Base-by-base conservation (phyloP, 2,329 filamentous ascomycete genomes). In the Trichoderma cornu-damae region DNA sequence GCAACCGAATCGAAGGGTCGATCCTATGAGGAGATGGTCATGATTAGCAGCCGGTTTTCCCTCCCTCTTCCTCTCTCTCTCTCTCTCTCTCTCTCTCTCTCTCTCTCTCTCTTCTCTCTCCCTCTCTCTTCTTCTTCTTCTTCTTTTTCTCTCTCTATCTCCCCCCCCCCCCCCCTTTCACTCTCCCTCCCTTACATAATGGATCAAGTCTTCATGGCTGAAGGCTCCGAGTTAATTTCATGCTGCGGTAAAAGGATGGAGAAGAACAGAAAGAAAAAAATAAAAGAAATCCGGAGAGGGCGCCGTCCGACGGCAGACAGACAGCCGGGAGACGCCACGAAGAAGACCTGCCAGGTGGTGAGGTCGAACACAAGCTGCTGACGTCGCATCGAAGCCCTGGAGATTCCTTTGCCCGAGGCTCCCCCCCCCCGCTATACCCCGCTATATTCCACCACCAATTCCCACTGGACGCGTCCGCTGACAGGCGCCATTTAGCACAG, bases 1-100 rank as follows among this genome's bases (percentile, higher is more conserved):
- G 87, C 43, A 95, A 79, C 65, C 90, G 88, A 70, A 86, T 83
- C 57, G 86, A 82, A 58, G 89, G 82, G 62, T 90, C 86, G 73
- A 93, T 90, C 87, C 85, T 90, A 61, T 5, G 42, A 51, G 22
- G 22, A 5, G 0, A 8, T 8, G 3, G 35, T 34, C 6, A 26
- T 40, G 24, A 16, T 49, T 49, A 32, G 34, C n/a, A 51, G 12
- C 9, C 8, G 28, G 30, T n/a, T 51, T 16, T 26, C 18, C 12
- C 30, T 16, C 11, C 18, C 16, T 48, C 43, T 18, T 11, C 8
- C 12, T 46, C 60, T 53, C n/a, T n/a, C n/a, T n/a, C n/a, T n/a
- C n/a, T n/a, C n/a, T n/a, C n/a, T n/a, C n/a, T n/a, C n/a, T n/a
- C n/a, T n/a, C n/a, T n/a, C n/a, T n/a, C n/a, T n/a, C n/a, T n/a